Percentiles rank a stretch among this genome's conserved stretches.
Evolutionary conservation across 768 basidiomycete species (phyloP).

Genomic region (Zangia roseola): DNA sequence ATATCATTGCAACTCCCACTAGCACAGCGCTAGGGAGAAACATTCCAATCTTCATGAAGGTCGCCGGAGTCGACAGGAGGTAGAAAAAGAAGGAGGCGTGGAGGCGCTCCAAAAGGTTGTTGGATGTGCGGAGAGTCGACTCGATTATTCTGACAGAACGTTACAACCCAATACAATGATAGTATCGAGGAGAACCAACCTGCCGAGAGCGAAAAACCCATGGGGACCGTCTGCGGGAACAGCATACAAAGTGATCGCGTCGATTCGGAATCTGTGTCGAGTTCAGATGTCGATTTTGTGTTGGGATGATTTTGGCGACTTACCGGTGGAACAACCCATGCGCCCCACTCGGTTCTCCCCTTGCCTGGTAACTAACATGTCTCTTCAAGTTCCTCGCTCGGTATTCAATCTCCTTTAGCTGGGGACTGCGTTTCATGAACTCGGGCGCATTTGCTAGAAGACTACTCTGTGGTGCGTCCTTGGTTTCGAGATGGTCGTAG

Average conservation of each 20-base stretch:
- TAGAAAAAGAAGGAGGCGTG: constrained; percentile 99
- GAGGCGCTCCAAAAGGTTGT: constrained; percentile 92
- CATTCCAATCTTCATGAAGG: constrained; percentile 85
- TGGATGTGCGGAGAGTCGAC: constrained; percentile 84
- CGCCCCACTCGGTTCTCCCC: constrained; percentile 80
- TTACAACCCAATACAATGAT: neutral
- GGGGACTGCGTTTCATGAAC: constrained; percentile 39
- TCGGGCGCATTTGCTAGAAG: constrained; percentile 47
- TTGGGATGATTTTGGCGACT: constrained; percentile 21
- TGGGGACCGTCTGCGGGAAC: constrained; percentile 88
- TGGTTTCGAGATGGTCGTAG: constrained; percentile 70
- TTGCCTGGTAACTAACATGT: constrained; percentile 72
- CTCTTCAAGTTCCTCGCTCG: constrained; percentile 66
- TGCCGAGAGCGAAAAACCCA: constrained; percentile 91
- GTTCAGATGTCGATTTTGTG: neutral
- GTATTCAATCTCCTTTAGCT: constrained; percentile 51
- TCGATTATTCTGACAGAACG: constrained; percentile 63
- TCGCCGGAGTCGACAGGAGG: constrained; percentile 50
- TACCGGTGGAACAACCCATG: constrained; percentile 93
- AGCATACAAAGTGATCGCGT: constrained; percentile 89
- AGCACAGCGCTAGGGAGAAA: constrained; percentile 89
- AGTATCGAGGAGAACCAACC: constrained; percentile 44
- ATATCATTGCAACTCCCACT: constrained; percentile 81
- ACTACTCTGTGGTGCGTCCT: constrained; percentile 37
- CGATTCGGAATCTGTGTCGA: constrained; percentile 77